Evolutionary conservation across 768 basidiomycete genomes (phyloP).

Genomic region (Filobasidium wieringae): DNA sequence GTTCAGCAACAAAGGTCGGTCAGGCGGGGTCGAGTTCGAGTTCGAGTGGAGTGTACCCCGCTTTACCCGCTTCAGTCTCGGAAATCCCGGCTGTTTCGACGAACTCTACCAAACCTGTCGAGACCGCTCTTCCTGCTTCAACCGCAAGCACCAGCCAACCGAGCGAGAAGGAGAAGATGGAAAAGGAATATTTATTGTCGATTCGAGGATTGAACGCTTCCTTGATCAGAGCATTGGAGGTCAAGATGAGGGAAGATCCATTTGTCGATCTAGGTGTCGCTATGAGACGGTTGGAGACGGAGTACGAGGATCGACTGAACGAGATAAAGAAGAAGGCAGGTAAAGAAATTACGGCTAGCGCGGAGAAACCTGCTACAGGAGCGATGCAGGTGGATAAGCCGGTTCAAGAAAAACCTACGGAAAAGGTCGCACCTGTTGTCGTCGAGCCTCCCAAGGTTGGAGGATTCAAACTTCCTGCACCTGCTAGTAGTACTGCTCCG

Average conservation of each 20-base stretch:
- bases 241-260: constrained; percentile 20
- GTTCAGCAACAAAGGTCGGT: background rate
- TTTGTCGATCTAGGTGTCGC: constrained; percentile 23
- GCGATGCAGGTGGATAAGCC: background rate
- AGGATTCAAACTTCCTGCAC: constrained; percentile 1
- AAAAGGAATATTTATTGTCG: constrained; percentile 28
- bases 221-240: constrained; percentile 24
- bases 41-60: background rate
- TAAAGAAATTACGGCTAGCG: background rate
- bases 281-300: constrained; percentile 8
- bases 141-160: background rate
- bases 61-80: constrained; percentile 1
- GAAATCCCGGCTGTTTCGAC: background rate
- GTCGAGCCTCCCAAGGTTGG: constrained; percentile 1
- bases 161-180: constrained; percentile 6
- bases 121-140: background rate
- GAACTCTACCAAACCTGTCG: background rate
- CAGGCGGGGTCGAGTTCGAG: constrained; percentile 6
- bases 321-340: constrained; percentile 10
- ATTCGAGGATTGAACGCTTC: constrained; percentile 34
- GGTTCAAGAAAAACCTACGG: background rate
- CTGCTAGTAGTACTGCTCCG: background rate
- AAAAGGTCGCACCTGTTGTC: background rate
- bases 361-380: background rate
- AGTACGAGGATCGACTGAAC: constrained; percentile 2